Conservation (phyloP, 768 basidiomycete species). For the Calocybe cyanea region DNA sequence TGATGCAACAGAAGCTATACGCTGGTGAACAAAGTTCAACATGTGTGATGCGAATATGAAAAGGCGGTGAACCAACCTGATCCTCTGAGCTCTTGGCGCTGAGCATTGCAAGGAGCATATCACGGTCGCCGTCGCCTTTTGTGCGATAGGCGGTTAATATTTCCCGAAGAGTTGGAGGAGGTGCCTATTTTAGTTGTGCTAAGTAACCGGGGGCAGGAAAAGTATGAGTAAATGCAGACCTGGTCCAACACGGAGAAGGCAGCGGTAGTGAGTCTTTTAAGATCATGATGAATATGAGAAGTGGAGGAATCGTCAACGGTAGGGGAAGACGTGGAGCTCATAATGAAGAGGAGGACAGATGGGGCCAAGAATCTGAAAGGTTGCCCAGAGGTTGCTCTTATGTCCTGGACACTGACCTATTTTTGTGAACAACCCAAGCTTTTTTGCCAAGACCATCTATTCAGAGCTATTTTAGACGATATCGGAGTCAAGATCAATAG, state of each 20-base stretch:
- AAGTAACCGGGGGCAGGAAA: conserved; percentile 7
- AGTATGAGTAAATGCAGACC: conserved; percentile 20
- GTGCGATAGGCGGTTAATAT: conserved; percentile 82
- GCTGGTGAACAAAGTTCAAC: conserved; percentile 34
- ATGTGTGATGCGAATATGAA: background rate
- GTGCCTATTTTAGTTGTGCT: conserved; percentile 39
- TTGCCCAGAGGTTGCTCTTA: conserved; percentile 40
- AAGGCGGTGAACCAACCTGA: conserved; percentile 51
- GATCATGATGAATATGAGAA: conserved; percentile 20
- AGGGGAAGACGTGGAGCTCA: conserved; percentile 32
- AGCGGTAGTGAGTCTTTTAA: conserved; percentile 33
- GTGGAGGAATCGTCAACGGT: conserved; percentile 26
- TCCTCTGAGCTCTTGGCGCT: conserved; percentile 93
- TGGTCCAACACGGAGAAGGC: conserved; percentile 40
- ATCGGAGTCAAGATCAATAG: conserved; percentile 9
- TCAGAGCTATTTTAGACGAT: conserved; percentile 37
- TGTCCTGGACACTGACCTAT: conserved; percentile 40
- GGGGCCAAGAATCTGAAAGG: conserved; percentile 37
- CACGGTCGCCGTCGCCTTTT: conserved; percentile 89
- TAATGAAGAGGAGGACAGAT: conserved; percentile 27
- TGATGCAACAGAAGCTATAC: conserved; percentile 65
- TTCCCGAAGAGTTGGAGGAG: conserved; percentile 80
- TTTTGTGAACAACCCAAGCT: conserved; percentile 42
- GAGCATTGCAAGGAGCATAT: conserved; percentile 86
- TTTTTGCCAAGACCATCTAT: conserved; percentile 41